These are phyloP conservation scores for Hypoxylon sp. DNA, from an alignment of 2,329 filamentous ascomycete species.

Conservation along the genomic window DNA sequence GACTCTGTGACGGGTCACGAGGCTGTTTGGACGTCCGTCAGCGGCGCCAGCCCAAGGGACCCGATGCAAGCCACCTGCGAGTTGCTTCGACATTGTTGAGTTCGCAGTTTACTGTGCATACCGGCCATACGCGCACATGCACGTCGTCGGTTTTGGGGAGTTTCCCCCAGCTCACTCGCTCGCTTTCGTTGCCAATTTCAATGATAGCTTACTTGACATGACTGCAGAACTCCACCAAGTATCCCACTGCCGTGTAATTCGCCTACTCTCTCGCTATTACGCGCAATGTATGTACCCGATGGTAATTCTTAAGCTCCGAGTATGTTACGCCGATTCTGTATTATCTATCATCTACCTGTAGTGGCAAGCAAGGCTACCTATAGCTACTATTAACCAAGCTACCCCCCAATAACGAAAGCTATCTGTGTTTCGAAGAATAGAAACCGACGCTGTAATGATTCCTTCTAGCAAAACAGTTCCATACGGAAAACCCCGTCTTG, in stretches of 20 bases:
- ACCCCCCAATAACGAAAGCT: too few species aligned
- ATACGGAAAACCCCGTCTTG: too few species aligned
- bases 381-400: too few species aligned
- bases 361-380: too few species aligned
- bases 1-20: slow-evolving; percentile 36
- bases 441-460: too few species aligned
- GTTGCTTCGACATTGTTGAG: slow-evolving; percentile 5
- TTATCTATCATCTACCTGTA: too few species aligned
- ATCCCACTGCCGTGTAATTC: neutral
- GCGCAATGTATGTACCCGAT: too few species aligned
- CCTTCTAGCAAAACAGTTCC: too few species aligned
- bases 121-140: slow-evolving; percentile 12
- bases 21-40: slow-evolving; percentile 40
- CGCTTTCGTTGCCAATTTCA: neutral
- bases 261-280: neutral
- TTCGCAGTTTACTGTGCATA: neutral
- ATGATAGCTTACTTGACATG: slow-evolving; percentile 5
- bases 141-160: neutral
- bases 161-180: slow-evolving; percentile 10
- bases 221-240: neutral
- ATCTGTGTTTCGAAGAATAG: too few species aligned
- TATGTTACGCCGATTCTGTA: too few species aligned
- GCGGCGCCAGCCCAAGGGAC: slow-evolving; percentile 21
- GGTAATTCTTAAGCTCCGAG: too few species aligned
- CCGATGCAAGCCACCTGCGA: slow-evolving; percentile 27